Conservation (phyloP, 2,329 filamentous ascomycete species). For the Chrysoporthe austroafricana region DNA sequence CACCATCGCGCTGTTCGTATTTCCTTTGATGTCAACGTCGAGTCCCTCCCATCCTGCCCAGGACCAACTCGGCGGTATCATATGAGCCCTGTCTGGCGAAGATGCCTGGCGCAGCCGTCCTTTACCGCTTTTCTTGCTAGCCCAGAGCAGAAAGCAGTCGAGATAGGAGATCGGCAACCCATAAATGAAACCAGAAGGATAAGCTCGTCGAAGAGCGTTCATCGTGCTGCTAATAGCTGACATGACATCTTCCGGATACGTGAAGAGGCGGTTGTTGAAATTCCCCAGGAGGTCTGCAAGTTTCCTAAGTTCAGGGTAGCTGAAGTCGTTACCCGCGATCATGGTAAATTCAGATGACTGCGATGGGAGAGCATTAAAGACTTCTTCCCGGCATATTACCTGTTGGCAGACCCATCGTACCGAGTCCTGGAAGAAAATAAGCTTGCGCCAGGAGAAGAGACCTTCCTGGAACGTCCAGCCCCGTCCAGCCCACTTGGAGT, state of each 20-base stretch:
- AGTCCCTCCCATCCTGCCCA: no score
- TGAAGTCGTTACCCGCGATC: background rate
- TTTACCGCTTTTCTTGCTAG: no score
- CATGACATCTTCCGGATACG: background rate
- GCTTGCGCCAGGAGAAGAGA: background rate
- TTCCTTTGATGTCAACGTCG: no score
- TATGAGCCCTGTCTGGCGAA: no score
- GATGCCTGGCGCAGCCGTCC: no score
- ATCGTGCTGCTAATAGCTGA: background rate
- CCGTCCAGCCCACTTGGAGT: background rate
- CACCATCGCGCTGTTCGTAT: no score
- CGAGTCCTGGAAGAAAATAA: background rate
- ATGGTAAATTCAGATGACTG: background rate
- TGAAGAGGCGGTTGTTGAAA: background rate
- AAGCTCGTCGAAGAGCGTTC: background rate
- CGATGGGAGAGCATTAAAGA: no score
- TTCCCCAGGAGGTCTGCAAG: background rate
- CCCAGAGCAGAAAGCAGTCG: background rate
- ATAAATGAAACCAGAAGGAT: background rate
- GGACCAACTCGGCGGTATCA: no score
- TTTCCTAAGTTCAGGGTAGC: background rate
- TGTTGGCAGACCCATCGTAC: slow-evolving; percentile 2
- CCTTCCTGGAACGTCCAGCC: slow-evolving; percentile 11
- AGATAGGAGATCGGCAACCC: slow-evolving; percentile 5
- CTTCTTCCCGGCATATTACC: no score